A percentile compares a stretch with the other conserved stretches of the same genome.
Conservation (phyloP, 2,329 filamentous ascomycete species). For the Colletotrichum trifolii region DNA sequence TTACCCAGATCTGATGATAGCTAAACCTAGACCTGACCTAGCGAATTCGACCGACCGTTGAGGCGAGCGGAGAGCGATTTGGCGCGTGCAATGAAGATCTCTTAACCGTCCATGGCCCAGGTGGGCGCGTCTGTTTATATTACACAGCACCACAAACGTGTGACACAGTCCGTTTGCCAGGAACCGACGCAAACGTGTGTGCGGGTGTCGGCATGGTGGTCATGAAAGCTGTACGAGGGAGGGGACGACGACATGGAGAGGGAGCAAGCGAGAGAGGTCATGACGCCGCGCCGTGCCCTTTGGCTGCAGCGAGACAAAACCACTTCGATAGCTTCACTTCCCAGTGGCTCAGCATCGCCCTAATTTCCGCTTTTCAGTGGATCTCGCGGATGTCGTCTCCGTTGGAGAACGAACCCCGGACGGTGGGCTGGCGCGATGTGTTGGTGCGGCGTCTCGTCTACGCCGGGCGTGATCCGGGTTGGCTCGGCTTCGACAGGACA, state of each 20-base stretch:
- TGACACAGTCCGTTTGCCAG: background rate
- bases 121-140: conserved; percentile 30
- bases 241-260: conserved; percentile 4
- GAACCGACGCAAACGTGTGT: conserved; percentile 9
- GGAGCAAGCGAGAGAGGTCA: conserved; percentile 8
- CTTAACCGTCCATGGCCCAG: background rate
- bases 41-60: conserved; percentile 2
- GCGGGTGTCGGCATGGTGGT: conserved; percentile 6
- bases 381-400: conserved; percentile 13
- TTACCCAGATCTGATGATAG: conserved; percentile 5
- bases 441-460: background rate
- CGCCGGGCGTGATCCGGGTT: background rate
- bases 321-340: conserved; percentile 23
- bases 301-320: conserved; percentile 21
- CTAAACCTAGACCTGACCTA: conserved; percentile 8
- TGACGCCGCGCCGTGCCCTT: conserved; percentile 4
- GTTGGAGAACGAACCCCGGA: conserved; percentile 14
- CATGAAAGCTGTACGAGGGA: conserved; percentile 5
- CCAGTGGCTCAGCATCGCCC: conserved; percentile 14
- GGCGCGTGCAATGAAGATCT: conserved; percentile 20
- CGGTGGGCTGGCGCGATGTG: conserved; percentile 15
- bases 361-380: conserved; percentile 33
- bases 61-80: conserved; percentile 17
- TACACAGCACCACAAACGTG: background rate
- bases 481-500: background rate